Base-by-base conservation (phyloP, 2,329 filamentous ascomycete genomes). In the Truncatella angustata region DNA sequence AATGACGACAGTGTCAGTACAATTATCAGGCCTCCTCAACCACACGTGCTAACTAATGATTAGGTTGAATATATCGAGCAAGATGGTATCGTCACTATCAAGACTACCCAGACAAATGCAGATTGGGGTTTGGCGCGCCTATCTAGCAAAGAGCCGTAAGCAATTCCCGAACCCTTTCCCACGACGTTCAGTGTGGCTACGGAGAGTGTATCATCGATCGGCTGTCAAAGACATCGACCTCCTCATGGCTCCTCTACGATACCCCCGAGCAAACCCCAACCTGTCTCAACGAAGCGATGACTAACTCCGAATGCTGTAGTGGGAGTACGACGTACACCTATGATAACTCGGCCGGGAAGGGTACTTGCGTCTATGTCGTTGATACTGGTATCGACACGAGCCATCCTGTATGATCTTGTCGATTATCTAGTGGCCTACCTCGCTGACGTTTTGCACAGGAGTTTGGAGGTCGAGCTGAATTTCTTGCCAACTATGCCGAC, bases 371-470 rank as follows among this genome's bases (percentile, higher is more conserved):
- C 45, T 84, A 83, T 61, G 65, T 84, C 48, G 66, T 84, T 51
- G 81, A 84, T 62, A 81, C 76, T 0, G 80, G 81, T 34, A 75
- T 84, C 49, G 69, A 71, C 37, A 70, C 66, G 18, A 52, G 61
- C 4, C 80, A 84, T 50, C 24, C 63, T 44, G 63, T 66, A 63
- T 9, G 61, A 50, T 34, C 20, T 49, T 32, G 14, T 9, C 23
- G 11, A 20, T 37, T 20, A 18, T 18, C 26, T 11, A 7, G 14
- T 50, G 16, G 18, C 4, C 23, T 18, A 10, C 18, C 24, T 7
- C 18, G 21, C 58, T 63, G 50, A 64, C 49, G 34, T 10, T 14
- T 34, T 39, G 20, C 12, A 59, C 32, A 62, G 49, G 68, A 77
- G 40, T 78, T 78, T 43, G 70, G 70, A 43, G 70, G 70, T 9